A percentile compares a stretch with the other conserved stretches of the same genome.
These are phyloP conservation scores for Linnemannia exigua DNA, from an alignment of 192 early-diverging fungal species.

Conservation along the genomic window DNA sequence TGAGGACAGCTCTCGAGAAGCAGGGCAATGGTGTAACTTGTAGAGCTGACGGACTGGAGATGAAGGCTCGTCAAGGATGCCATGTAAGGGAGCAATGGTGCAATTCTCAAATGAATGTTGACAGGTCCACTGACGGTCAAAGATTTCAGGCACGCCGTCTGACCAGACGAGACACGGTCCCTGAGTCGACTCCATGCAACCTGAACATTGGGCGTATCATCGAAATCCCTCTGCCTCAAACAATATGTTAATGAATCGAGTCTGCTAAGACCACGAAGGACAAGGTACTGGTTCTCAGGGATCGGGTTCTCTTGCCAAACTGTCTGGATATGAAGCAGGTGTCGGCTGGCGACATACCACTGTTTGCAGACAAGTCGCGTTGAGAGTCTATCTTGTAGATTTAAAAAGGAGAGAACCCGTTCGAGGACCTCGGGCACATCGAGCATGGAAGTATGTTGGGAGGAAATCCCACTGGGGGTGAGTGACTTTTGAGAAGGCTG, in stretches of 20 bases:
- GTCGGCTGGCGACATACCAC: slow-evolving; percentile 10
- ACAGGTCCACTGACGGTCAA: slow-evolving; percentile 4
- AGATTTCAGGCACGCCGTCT: neutral
- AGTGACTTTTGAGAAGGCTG: neutral
- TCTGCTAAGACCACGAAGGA: neutral
- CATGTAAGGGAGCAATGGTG: slow-evolving; percentile 17
- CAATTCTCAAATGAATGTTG: neutral
- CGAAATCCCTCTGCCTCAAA: neutral
- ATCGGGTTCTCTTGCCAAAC: slow-evolving; percentile 9
- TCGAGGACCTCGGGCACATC: slow-evolving; percentile 5
- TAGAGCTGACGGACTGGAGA: neutral
- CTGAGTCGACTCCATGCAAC: slow-evolving; percentile 9
- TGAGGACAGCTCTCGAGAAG: slow-evolving; percentile 4
- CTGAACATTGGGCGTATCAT: slow-evolving; percentile 1
- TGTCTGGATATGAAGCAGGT: neutral
- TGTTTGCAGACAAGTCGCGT: slow-evolving; percentile 18
- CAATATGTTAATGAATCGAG: neutral
- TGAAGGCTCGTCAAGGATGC: neutral
- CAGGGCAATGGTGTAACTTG: slow-evolving; percentile 2
- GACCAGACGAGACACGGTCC: slow-evolving; percentile 1
- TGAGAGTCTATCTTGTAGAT: too few species aligned
- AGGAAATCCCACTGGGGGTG: neutral
- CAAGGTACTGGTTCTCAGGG: neutral
- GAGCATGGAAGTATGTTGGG: slow-evolving; percentile 9
- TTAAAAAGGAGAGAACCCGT: neutral